These are phyloP conservation scores for Auxenochlorella pyrenoidosa DNA, from an alignment of 139 green algal species.

Conservation along the genomic window DNA sequence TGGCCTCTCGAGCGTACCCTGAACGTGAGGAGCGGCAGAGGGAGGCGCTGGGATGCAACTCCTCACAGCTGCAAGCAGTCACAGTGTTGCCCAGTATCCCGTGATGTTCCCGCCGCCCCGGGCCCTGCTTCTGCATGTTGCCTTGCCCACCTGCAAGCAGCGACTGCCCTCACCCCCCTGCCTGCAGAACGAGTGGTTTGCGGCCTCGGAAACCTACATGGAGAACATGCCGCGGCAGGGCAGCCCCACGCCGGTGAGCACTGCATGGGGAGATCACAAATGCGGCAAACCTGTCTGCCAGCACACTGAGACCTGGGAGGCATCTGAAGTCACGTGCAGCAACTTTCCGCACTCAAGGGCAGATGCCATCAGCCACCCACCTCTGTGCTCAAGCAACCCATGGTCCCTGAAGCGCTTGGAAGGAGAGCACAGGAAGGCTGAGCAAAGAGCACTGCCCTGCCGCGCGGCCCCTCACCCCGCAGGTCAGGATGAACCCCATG, in stretches of 20 bases:
- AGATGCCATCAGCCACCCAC: too few relatives aligned
- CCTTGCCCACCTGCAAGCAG: too few relatives aligned
- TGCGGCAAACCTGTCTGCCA: too few relatives aligned
- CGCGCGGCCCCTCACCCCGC: background rate
- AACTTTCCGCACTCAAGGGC: too few relatives aligned
- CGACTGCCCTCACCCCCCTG: background rate
- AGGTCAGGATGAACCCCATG: background rate
- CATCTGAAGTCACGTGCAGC: too few relatives aligned
- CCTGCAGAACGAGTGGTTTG: constrained; percentile 10
- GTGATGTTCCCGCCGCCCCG: background rate
- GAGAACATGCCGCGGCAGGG: background rate
- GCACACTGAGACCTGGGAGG: too few relatives aligned
- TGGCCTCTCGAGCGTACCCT: constrained; percentile 12
- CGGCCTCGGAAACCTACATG: background rate
- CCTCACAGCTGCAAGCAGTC: too few relatives aligned
- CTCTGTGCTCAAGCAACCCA: too few relatives aligned
- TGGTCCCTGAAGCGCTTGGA: too few relatives aligned
- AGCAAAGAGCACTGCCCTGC: too few relatives aligned
- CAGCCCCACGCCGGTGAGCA: background rate
- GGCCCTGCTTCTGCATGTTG: background rate
- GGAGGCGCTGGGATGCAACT: background rate
- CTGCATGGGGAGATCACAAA: too few relatives aligned
- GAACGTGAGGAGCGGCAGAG: background rate
- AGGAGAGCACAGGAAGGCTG: too few relatives aligned
- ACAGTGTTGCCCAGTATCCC: background rate